These are phyloP conservation scores for Herpetomonas samuelpessoai DNA, from an alignment of 208 protist species.

Conservation along the genomic window DNA sequence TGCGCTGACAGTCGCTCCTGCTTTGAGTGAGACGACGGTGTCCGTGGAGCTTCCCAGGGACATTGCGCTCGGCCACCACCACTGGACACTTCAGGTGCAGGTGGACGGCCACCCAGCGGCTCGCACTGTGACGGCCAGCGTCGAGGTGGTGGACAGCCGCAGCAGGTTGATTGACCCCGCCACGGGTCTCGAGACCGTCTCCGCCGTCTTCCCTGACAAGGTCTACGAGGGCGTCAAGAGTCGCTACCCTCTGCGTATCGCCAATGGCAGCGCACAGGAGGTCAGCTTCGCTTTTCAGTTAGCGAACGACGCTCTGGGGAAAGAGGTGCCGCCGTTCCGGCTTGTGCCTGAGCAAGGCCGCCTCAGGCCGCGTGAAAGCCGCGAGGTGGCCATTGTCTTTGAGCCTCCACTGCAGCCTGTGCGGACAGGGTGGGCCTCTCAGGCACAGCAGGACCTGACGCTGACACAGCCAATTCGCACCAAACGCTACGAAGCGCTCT, in stretches of 20 bases:
- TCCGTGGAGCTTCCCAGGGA: slow-evolving; percentile 50
- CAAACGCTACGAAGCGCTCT: slow-evolving; percentile 64
- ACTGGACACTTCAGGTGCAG: slow-evolving; percentile 35
- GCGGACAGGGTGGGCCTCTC: slow-evolving; percentile 55
- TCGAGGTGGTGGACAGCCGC: slow-evolving; percentile 77
- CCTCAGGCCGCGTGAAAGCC: slow-evolving; percentile 50
- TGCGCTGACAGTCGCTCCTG: slow-evolving; percentile 20
- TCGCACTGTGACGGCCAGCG: slow-evolving; percentile 36
- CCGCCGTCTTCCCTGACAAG: slow-evolving; percentile 51
- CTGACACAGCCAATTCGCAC: slow-evolving; percentile 17
- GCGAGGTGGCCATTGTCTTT: slow-evolving; percentile 65
- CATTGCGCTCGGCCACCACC: slow-evolving; percentile 37
- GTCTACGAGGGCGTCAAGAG: slow-evolving; percentile 64
- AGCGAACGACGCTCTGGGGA: slow-evolving; percentile 38
- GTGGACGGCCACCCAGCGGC: slow-evolving; percentile 42
- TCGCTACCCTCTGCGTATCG: slow-evolving; percentile 44
- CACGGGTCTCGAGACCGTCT: slow-evolving; percentile 51
- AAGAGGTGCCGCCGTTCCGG: slow-evolving; percentile 60
- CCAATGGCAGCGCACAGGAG: slow-evolving; percentile 67
- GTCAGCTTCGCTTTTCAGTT: slow-evolving; percentile 85
- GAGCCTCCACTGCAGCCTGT: slow-evolving; percentile 38
- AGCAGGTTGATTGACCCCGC: slow-evolving; percentile 56
- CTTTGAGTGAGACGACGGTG: slow-evolving; percentile 41
- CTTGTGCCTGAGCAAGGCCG: slow-evolving; percentile 71
- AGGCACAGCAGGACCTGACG: slow-evolving; percentile 11